A percentile compares a stretch with the other conserved stretches of the same genome.
Conservation (phyloP, 2,329 filamentous ascomycete genomes). For the Talaromyces sp. region DNA sequence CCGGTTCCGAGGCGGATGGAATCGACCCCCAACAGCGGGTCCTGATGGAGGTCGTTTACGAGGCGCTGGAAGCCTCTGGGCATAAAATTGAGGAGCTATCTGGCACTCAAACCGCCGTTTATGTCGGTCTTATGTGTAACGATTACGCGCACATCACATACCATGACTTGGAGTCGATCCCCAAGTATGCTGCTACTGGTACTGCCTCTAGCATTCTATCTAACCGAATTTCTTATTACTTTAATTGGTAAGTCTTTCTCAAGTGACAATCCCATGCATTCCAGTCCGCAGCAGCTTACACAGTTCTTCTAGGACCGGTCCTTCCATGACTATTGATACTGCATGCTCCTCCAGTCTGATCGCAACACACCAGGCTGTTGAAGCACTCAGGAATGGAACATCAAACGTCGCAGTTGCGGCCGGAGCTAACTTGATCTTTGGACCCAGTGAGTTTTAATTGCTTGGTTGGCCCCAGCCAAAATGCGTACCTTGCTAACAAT, state of each 20-base stretch:
- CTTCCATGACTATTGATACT: slow-evolving; percentile 47
- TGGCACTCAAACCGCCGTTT: slow-evolving; percentile 10
- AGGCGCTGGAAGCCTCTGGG: slow-evolving; percentile 5
- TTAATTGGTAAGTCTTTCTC: slow-evolving; percentile 1
- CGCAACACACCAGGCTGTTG: slow-evolving; percentile 28
- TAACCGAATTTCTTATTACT: slow-evolving; percentile 37
- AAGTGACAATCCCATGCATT: not conserved
- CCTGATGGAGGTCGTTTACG: slow-evolving; percentile 7
- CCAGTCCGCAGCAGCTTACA: not conserved
- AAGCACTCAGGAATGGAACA: slow-evolving; percentile 15
- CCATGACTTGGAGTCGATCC: slow-evolving; percentile 4
- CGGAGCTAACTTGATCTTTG: slow-evolving; percentile 31
- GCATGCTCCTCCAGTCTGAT: slow-evolving; percentile 49
- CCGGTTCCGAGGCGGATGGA: slow-evolving; percentile 1
- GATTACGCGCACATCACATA: slow-evolving; percentile 4
- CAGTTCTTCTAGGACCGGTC: not conserved
- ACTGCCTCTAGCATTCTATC: slow-evolving; percentile 35
- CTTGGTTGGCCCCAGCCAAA: not conserved
- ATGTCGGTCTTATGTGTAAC: slow-evolving; percentile 3
- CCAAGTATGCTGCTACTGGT: slow-evolving; percentile 20
- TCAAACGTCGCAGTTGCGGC: slow-evolving; percentile 27
- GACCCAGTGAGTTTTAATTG: slow-evolving; percentile 17
- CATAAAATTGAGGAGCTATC: slow-evolving; percentile 5
- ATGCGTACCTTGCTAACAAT: too few species aligned
- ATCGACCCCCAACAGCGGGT: slow-evolving; percentile 11